Percentiles rank a stretch among this genome's conserved stretches.
These are phyloP conservation scores for Clohesyomyces aquaticus DNA, from an alignment of 495 filamentous ascomycete genomes.

Conservation along the genomic window DNA sequence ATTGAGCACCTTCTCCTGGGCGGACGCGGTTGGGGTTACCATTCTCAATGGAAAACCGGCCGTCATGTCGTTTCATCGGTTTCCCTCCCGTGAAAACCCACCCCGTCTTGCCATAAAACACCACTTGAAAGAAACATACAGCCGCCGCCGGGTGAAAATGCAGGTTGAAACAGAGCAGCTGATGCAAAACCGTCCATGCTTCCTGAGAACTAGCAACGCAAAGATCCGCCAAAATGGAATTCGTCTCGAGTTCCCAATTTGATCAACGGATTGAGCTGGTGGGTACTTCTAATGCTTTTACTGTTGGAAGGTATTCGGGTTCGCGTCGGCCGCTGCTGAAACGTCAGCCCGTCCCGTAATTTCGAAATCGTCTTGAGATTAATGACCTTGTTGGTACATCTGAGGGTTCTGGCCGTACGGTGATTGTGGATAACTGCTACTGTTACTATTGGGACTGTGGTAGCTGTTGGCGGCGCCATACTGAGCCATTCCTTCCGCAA, in stretches of 20 bases:
- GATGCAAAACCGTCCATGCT: slow-evolving; percentile 27
- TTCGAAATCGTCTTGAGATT: slow-evolving; percentile 40
- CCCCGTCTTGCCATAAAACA: slow-evolving; percentile 26
- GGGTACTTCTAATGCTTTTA: slow-evolving; percentile 26
- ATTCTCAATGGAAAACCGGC: background rate
- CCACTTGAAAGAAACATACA: slow-evolving; percentile 34
- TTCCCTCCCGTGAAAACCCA: slow-evolving; percentile 11
- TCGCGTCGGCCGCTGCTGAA: slow-evolving; percentile 34
- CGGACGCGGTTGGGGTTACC: background rate
- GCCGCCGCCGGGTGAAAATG: slow-evolving; percentile 39
- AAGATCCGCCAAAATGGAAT: slow-evolving; percentile 27
- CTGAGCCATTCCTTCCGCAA: slow-evolving; percentile 62
- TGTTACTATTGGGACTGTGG: slow-evolving; percentile 59
- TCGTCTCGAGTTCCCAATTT: slow-evolving; percentile 23
- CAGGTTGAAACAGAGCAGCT: slow-evolving; percentile 29
- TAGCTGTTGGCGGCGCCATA: slow-evolving; percentile 57
- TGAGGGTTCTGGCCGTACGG: slow-evolving; percentile 70
- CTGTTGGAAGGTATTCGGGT: slow-evolving; percentile 30
- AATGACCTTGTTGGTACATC: slow-evolving; percentile 79
- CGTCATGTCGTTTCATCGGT: slow-evolving; percentile 10
- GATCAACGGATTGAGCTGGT: slow-evolving; percentile 3
- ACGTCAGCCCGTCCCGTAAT: slow-evolving; percentile 25
- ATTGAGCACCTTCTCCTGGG: slow-evolving; percentile 15
- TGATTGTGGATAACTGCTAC: slow-evolving; percentile 66
- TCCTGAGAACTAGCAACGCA: slow-evolving; percentile 9